These are phyloP conservation scores for Fraxinus sp. DNA, from an alignment of 305 asterid species.

Conservation along the genomic window DNA sequence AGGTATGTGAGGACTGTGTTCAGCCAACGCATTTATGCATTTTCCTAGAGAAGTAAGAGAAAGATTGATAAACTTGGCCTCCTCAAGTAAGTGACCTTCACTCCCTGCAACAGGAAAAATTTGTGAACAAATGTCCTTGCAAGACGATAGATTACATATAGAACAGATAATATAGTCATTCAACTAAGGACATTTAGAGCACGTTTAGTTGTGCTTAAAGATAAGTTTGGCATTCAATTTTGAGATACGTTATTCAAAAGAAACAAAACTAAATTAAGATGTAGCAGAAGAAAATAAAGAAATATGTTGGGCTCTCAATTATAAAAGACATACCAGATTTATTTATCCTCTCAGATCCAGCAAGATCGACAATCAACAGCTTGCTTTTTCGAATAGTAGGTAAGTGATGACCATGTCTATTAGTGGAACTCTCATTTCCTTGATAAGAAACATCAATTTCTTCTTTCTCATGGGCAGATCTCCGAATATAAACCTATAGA, in stretches of 20 bases:
- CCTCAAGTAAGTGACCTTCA: slow-evolving; percentile 86
- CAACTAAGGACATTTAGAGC: background rate
- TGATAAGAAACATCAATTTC: slow-evolving; percentile 37
- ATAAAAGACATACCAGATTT: slow-evolving; percentile 70
- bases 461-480: slow-evolving; percentile 53
- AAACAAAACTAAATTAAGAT: slow-evolving; percentile 3
- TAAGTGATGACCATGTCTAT: slow-evolving; percentile 41
- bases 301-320: slow-evolving; percentile 12
- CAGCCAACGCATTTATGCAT: slow-evolving; percentile 94
- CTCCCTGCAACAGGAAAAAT: slow-evolving; percentile 59
- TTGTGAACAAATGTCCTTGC: background rate
- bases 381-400: slow-evolving; percentile 81
- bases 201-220: background rate
- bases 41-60: slow-evolving; percentile 87
- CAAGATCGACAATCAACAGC: slow-evolving; percentile 90
- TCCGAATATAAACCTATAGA: slow-evolving; percentile 62
- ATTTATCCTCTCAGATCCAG: slow-evolving; percentile 86
- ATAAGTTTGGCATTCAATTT: background rate
- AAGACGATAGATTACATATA: background rate
- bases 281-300: slow-evolving; percentile 21
- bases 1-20: slow-evolving; percentile 90
- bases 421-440: slow-evolving; percentile 37
- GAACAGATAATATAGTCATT: background rate
- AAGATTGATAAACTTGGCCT: slow-evolving; percentile 89
- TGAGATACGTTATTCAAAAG: background rate